Conservation (phyloP, 2,329 filamentous ascomycete species). For the Colletotrichum tofieldiae region DNA sequence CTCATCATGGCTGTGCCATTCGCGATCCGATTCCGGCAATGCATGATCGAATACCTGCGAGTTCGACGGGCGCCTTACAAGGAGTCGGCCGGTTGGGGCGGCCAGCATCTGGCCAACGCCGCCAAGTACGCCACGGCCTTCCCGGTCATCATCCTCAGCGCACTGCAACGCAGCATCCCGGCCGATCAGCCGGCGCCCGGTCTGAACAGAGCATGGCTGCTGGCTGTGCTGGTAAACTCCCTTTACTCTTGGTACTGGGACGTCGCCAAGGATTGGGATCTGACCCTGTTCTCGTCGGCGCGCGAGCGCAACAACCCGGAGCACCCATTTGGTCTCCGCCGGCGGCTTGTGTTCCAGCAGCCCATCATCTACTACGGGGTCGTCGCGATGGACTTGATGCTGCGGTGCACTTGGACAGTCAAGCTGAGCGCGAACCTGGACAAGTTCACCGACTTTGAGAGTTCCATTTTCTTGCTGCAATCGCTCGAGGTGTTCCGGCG, state of each 20-base stretch:
- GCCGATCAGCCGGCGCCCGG: constrained; percentile 54
- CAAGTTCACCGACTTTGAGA: constrained; percentile 88
- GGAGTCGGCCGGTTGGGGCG: constrained; percentile 79
- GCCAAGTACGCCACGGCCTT: constrained; percentile 96
- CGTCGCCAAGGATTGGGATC: constrained; percentile 95
- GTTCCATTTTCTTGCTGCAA: constrained; percentile 90
- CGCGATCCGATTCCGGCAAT: constrained; percentile 90
- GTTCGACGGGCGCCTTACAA: constrained; percentile 73
- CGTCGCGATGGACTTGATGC: constrained; percentile 82
- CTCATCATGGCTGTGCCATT: constrained; percentile 88
- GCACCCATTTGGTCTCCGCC: constrained; percentile 84
- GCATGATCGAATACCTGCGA: constrained; percentile 87
- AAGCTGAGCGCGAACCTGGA: constrained; percentile 88
- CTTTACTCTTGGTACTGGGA: constrained; percentile 99
- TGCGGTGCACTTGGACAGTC: constrained; percentile 92
- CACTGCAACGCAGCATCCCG: constrained; percentile 77
- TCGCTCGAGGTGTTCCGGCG: constrained; percentile 88
- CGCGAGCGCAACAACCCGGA: constrained; percentile 73
- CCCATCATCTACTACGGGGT: constrained; percentile 86
- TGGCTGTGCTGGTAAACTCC: constrained; percentile 85
- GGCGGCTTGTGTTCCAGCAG: constrained; percentile 80
- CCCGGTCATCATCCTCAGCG: constrained; percentile 87
- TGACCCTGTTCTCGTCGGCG: constrained; percentile 81
- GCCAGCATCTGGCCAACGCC: constrained; percentile 93
- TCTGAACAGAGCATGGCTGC: constrained; percentile 75